Conservation (phyloP, 148 eudicot genomes). For the Chenopodium suecicum region DNA sequence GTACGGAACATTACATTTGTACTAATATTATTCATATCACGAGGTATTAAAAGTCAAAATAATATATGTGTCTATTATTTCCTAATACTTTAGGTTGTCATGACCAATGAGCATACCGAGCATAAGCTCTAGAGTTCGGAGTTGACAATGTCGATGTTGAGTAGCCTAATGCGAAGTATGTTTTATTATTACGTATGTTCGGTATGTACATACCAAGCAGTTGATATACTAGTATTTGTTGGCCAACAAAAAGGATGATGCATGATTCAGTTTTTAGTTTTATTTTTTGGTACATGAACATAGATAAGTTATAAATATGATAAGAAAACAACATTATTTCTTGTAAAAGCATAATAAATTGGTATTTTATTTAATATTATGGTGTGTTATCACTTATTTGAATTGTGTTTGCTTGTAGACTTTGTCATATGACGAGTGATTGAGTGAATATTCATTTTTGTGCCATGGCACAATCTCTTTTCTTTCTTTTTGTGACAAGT, state of each 20-base stretch:
- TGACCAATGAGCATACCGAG: neutral
- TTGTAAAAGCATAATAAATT: too few relatives aligned
- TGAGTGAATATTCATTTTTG: neutral
- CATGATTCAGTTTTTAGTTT: slow-evolving; percentile 1
- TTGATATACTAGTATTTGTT: neutral
- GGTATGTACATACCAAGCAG: neutral
- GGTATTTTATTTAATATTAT: too few relatives aligned
- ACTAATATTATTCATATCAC: neutral
- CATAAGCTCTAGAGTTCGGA: neutral
- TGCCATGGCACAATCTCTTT: neutral
- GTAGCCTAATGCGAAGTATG: neutral
- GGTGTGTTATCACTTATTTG: neutral
- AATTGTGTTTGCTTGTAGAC: neutral
- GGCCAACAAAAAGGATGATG: slow-evolving; percentile 9
- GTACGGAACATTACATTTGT: too few relatives aligned
- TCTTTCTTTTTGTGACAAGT: neutral
- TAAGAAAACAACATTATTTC: neutral
- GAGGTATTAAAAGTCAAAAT: neutral
- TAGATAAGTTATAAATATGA: neutral
- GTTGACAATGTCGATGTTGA: neutral
- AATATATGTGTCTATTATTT: too few relatives aligned
- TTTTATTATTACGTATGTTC: neutral
- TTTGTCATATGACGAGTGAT: neutral
- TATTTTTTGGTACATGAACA: neutral
- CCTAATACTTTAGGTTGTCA: too few relatives aligned